Conservation (phyloP, 441 rosid genomes). For the Sinapis alba region DNA sequence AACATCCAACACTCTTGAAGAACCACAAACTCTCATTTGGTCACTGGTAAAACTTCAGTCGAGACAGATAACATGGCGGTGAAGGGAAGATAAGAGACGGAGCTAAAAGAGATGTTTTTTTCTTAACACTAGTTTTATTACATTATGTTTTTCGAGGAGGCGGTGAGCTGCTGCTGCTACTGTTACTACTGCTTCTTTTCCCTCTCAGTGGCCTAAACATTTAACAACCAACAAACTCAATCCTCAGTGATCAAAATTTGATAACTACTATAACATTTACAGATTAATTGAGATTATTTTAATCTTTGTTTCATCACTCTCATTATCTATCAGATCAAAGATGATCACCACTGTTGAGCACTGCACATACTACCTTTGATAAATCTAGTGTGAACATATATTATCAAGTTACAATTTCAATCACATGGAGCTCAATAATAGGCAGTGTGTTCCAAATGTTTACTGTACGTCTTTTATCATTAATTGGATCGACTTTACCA, state of each 20-base stretch:
- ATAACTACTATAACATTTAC: neutral
- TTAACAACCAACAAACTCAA: constrained; percentile 7
- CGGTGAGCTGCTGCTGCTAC: constrained; percentile 42
- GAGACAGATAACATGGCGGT: neutral
- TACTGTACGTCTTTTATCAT: neutral
- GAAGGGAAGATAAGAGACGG: neutral
- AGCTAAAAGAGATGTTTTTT: neutral
- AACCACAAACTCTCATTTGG: constrained; percentile 24
- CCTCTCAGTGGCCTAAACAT: constrained; percentile 39
- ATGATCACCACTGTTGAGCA: neutral
- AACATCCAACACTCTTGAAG: constrained; percentile 17
- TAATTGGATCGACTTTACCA: neutral
- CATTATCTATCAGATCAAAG: neutral
- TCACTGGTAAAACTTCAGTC: constrained; percentile 12
- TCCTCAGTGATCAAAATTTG: neutral
- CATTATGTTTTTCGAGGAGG: constrained; percentile 41
- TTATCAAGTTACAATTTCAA: neutral
- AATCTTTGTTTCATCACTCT: neutral
- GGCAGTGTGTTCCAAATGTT: neutral
- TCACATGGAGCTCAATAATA: neutral
- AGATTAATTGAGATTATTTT: neutral
- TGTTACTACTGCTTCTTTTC: constrained; percentile 42
- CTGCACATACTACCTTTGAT: neutral
- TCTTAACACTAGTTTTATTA: neutral
- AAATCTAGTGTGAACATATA: neutral